Evolutionary conservation across 1,139 yeast genomes (phyloP).

Genomic region (Yamadazyma taylorii): DNA sequence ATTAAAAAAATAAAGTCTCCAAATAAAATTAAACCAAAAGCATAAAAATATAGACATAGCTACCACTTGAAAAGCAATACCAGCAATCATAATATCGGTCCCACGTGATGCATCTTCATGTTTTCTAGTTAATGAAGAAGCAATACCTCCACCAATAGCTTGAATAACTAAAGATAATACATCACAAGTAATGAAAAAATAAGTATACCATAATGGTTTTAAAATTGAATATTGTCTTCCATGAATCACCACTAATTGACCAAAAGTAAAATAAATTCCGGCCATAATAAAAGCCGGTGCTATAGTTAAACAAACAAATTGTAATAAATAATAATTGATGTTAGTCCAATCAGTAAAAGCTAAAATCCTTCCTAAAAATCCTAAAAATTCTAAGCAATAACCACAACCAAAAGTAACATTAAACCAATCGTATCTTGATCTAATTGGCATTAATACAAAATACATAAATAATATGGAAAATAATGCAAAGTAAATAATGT

Average conservation of each 20-base stretch:
- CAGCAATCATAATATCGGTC: conserved; percentile 77
- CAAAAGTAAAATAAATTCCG: conserved; percentile 76
- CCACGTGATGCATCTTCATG: conserved; percentile 50
- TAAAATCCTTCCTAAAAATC: conserved; percentile 65
- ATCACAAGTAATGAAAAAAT: conserved; percentile 67
- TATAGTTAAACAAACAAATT: conserved; percentile 68
- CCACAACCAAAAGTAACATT: conserved; percentile 34
- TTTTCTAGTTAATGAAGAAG: conserved; percentile 52
- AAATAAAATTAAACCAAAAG: conserved; percentile 56
- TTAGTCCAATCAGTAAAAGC: conserved; percentile 44
- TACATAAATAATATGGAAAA: conserved; percentile 27
- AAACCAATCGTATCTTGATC: conserved; percentile 33
- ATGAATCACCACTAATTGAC: conserved; percentile 68
- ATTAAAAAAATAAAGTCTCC: conserved; percentile 41
- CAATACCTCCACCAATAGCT: conserved; percentile 77
- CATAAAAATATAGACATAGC: conserved; percentile 65
- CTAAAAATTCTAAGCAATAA: conserved; percentile 45
- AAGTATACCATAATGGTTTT: conserved; percentile 75
- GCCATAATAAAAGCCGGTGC: conserved; percentile 92
- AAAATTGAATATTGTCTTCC: conserved; percentile 63
- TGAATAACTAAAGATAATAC: conserved; percentile 70
- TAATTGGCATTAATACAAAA: conserved; percentile 19
- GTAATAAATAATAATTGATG: conserved; percentile 54
- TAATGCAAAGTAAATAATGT: conserved; percentile 31
- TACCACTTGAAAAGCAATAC: conserved; percentile 74